phyloP scores from a whole-genome alignment of 306 rosid species.

The Castanea mollissima region DNA sequence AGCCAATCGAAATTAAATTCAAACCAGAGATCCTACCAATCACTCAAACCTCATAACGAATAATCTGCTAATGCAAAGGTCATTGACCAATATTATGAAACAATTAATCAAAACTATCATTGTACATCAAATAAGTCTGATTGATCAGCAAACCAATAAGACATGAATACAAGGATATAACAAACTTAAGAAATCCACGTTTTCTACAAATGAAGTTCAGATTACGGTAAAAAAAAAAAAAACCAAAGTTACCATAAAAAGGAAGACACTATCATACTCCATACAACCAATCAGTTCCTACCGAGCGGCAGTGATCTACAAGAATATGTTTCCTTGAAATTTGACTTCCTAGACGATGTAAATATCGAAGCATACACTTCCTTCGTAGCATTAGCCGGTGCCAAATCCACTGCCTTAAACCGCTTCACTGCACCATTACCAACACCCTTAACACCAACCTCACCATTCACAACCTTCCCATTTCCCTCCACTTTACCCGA shows the following conservation, averaged over 20 bases:
- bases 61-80: not conserved
- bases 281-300: conserved; percentile 54
- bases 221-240: not conserved
- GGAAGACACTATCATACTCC: not conserved
- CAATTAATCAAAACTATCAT: not conserved
- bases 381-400: conserved; percentile 73
- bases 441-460: conserved; percentile 35
- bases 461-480: conserved; percentile 46
- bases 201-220: conserved; percentile 4
- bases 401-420: conserved; percentile 70
- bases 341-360: conserved; percentile 75
- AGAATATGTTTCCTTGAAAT: conserved; percentile 64
- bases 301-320: conserved; percentile 97
- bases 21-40: not conserved
- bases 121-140: not conserved
- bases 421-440: conserved; percentile 47
- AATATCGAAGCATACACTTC: conserved; percentile 86
- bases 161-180: not conserved
- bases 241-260: not conserved
- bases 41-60: not conserved
- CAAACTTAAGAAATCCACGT: conserved; percentile 3
- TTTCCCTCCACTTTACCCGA: conserved; percentile 44
- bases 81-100: not conserved
- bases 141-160: not conserved
- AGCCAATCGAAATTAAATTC: not conserved